phyloP scores from a whole-genome alignment of 345 rosid genomes.

The Gynandropsis gynandra region DNA sequence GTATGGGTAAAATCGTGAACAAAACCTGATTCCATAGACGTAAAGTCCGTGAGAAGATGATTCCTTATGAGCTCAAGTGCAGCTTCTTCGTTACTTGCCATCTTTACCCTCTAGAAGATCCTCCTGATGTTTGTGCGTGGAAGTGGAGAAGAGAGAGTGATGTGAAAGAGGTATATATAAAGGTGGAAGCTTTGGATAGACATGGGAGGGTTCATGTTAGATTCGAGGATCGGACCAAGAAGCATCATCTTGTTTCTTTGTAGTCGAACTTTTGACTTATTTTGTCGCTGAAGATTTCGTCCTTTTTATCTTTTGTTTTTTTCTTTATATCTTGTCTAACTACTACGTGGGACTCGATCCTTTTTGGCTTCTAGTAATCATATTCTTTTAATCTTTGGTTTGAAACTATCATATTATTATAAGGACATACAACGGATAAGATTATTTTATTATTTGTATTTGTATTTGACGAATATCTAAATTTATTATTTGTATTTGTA shows the following conservation, averaged over 20 bases:
- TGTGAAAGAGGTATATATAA: slow-evolving; percentile 19
- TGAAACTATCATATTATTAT: too few species aligned
- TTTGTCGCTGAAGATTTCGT: too few species aligned
- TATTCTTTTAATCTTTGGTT: too few species aligned
- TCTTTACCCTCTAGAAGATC: not conserved
- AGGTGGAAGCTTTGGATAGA: not conserved
- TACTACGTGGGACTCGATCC: too few species aligned
- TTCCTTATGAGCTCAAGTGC: slow-evolving; percentile 52
- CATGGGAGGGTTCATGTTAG: slow-evolving; percentile 23
- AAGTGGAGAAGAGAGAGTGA: slow-evolving; percentile 24
- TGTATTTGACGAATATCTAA: too few species aligned
- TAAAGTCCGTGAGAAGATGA: slow-evolving; percentile 52
- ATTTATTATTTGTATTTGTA: too few species aligned
- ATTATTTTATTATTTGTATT: too few species aligned
- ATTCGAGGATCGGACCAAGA: slow-evolving; percentile 28
- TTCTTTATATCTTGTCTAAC: too few species aligned
- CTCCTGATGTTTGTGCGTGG: slow-evolving; percentile 8
- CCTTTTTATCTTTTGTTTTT: too few species aligned
- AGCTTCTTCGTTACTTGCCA: slow-evolving; percentile 29
- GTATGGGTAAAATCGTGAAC: slow-evolving; percentile 18
- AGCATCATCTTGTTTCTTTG: slow-evolving; percentile 18
- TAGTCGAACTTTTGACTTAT: not conserved
- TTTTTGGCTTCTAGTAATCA: too few species aligned
- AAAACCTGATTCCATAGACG: slow-evolving; percentile 33
- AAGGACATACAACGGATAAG: too few species aligned